Percentiles rank a stretch among this genome's conserved stretches.
These are phyloP conservation scores for Cryptosporidium felis DNA, from an alignment of 169 alveolate species.

Conservation along the genomic window DNA sequence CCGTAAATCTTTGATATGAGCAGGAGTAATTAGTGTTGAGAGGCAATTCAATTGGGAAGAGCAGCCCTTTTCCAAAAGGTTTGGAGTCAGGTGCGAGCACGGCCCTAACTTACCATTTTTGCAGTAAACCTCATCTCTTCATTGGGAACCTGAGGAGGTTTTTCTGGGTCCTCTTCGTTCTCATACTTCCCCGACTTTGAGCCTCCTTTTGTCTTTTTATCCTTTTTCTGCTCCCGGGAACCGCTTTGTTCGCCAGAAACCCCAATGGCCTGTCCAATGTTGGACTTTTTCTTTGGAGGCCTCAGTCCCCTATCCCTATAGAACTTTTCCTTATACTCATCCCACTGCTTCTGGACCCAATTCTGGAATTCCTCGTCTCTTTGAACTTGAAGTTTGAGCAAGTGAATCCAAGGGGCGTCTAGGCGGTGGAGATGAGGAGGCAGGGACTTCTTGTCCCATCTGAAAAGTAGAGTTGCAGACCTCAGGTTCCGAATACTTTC, in stretches of 20 bases:
- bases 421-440: conserved; percentile 67
- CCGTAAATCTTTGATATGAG: not conserved
- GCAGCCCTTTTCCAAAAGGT: not conserved
- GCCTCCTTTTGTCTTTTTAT: not conserved
- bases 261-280: not conserved
- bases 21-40: not conserved
- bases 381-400: conserved; percentile 7
- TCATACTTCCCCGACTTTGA: not conserved
- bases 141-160: conserved; percentile 57
- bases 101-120: conserved; percentile 33
- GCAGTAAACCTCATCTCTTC: conserved; percentile 57
- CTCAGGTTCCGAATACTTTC: conserved; percentile 21
- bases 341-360: conserved; percentile 68
- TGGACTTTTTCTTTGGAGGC: conserved; percentile 32
- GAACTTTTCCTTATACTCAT: conserved; percentile 18
- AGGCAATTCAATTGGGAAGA: not conserved
- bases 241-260: not conserved
- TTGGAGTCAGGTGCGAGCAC: not conserved
- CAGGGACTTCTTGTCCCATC: conserved; percentile 65
- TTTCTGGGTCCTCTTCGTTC: conserved; percentile 9
- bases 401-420: conserved; percentile 69
- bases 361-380: conserved; percentile 28
- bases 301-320: conserved; percentile 29
- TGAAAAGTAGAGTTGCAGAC: conserved; percentile 42
- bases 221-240: not conserved